phyloP scores from a whole-genome alignment of 768 basidiomycete genomes.

The Mrakia gelida region DNA sequence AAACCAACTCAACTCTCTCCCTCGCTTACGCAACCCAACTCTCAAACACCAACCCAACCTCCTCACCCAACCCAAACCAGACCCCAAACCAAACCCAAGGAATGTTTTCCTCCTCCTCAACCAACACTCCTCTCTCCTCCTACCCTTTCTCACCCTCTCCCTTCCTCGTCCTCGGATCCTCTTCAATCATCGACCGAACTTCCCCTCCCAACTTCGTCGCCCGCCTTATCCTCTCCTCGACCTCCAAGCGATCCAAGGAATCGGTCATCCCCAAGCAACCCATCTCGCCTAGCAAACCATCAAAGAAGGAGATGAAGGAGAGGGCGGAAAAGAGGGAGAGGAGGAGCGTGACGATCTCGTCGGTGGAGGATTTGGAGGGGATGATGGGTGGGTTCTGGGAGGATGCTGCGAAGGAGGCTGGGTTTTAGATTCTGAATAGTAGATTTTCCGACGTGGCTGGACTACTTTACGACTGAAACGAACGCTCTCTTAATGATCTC shows the following conservation, averaged over 20 bases:
- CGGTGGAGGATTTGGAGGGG: background rate
- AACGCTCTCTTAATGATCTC: no score
- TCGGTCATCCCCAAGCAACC: background rate
- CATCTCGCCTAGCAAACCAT: slow-evolving; percentile 7
- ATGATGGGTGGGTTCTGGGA: background rate
- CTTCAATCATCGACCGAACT: background rate
- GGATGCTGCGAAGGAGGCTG: background rate
- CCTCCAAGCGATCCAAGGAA: no score
- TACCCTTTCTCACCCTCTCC: background rate
- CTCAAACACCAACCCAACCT: background rate
- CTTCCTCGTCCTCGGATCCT: background rate
- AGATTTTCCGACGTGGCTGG: background rate
- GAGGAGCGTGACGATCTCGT: background rate
- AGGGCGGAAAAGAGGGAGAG: background rate
- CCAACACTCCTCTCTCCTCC: slow-evolving; percentile 3
- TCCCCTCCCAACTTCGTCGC: no score
- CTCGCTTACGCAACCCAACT: background rate
- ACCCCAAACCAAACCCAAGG: background rate
- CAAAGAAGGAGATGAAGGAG: background rate
- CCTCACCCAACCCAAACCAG: background rate
- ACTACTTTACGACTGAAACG: no score
- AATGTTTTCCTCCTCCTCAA: slow-evolving; percentile 7
- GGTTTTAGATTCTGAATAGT: background rate
- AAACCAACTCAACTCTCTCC: background rate
- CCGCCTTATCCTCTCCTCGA: no score